Percentiles rank a stretch among this genome's conserved stretches.
These are phyloP conservation scores for Aureobasidium zeae DNA, from an alignment of 2,329 filamentous ascomycete genomes.

Conservation along the genomic window DNA sequence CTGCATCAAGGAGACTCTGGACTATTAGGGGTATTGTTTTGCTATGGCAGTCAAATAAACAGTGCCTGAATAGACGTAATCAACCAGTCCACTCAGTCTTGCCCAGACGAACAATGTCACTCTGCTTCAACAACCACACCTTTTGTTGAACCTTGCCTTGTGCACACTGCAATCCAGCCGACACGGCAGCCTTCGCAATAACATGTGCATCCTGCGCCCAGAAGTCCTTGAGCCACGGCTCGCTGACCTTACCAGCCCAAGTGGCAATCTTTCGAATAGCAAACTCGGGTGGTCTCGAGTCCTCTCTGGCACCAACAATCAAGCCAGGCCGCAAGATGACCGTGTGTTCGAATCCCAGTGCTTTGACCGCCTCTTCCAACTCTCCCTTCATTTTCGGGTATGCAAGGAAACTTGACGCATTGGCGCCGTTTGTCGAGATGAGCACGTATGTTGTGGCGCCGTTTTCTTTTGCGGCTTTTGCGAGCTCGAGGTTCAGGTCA, in stretches of 20 bases:
- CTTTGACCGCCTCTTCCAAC: slow-evolving; percentile 68
- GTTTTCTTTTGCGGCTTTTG: slow-evolving; percentile 61
- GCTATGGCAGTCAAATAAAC: neutral
- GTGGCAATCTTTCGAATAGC: slow-evolving; percentile 48
- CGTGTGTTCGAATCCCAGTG: slow-evolving; percentile 64
- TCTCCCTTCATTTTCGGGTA: slow-evolving; percentile 74
- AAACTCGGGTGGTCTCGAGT: slow-evolving; percentile 47
- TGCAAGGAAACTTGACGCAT: slow-evolving; percentile 43
- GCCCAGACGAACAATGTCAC: slow-evolving; percentile 60
- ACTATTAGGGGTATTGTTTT: slow-evolving; percentile 29
- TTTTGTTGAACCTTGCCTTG: slow-evolving; percentile 49
- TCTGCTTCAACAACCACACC: slow-evolving; percentile 51
- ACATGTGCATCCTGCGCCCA: slow-evolving; percentile 66
- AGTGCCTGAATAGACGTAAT: neutral
- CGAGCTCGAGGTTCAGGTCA: slow-evolving; percentile 73
- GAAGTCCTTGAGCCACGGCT: slow-evolving; percentile 47
- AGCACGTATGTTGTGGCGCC: slow-evolving; percentile 70
- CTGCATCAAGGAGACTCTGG: slow-evolving; percentile 38
- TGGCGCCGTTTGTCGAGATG: slow-evolving; percentile 52
- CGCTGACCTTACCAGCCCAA: slow-evolving; percentile 46
- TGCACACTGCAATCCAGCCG: slow-evolving; percentile 43
- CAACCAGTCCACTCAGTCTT: slow-evolving; percentile 38
- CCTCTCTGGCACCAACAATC: slow-evolving; percentile 61
- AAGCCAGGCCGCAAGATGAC: slow-evolving; percentile 67
- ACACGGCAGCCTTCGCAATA: slow-evolving; percentile 59